These are phyloP conservation scores for Gracilaria domingensis DNA, from an alignment of 23 red algal species.

Conservation along the genomic window DNA sequence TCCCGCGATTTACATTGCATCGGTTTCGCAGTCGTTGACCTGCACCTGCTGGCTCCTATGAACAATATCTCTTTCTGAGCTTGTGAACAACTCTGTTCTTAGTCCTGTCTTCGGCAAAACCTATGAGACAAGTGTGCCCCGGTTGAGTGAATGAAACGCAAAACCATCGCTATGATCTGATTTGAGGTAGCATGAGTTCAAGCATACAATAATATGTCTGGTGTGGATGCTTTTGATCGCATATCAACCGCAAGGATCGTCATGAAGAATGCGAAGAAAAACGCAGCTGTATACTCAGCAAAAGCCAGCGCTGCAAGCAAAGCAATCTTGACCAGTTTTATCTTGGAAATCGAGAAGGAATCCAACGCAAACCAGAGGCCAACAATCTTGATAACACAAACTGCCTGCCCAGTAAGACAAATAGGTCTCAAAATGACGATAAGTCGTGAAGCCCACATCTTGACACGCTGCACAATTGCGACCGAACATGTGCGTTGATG, in stretches of 20 bases:
- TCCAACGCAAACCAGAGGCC: conserved; percentile 61
- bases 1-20: not conserved
- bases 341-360: conserved; percentile 60
- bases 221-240: conserved; percentile 44
- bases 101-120: not conserved
- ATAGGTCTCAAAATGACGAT: conserved; percentile 54
- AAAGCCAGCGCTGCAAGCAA: conserved; percentile 61
- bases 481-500: not conserved
- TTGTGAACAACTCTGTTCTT: not conserved
- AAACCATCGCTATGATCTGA: not conserved
- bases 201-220: conserved; percentile 36
- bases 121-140: not conserved
- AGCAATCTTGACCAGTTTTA: conserved; percentile 53
- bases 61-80: not conserved
- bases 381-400: conserved; percentile 67
- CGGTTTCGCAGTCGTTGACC: not conserved
- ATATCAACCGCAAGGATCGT: conserved; percentile 66
- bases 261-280: conserved; percentile 75
- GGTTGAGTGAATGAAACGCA: not conserved
- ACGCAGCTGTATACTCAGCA: conserved; percentile 62
- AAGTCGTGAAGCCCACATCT: not conserved
- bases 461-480: conserved; percentile 29
- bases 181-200: not conserved
- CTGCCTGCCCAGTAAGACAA: conserved; percentile 59
- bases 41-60: not conserved